Evolutionary conservation across 306 rosid species (phyloP), one percentile per base, ranked within the genome.

Genomic region (Rosa multiflora): DNA sequence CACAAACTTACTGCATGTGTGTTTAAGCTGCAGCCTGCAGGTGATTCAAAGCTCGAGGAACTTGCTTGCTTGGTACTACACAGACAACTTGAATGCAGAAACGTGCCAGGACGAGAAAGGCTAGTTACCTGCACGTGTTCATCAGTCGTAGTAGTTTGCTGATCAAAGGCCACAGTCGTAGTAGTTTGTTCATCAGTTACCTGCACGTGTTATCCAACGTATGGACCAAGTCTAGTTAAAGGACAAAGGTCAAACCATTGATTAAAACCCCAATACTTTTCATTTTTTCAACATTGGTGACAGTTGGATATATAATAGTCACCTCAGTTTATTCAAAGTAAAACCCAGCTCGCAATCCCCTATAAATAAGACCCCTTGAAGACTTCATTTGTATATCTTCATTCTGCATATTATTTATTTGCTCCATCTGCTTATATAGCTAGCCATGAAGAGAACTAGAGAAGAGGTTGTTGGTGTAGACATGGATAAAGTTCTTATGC

Each of bases 401-500:
- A 21, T 58, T 23, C 66, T 59, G 15, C 35, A 10, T 10, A 23
- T 59, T 23, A 59, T 59, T 59, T 59, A 15, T 59, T 23, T 23
- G 66, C 37, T 58, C 20, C 3, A 10, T 59, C 35, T 23, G 37
- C 66, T 23, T 8, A 9, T 23, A 21, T 23, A 48, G 66, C 66
- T 23, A 48, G 66, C 66, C 37, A 59, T 59, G 66, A 59, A 59
- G 66, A 59, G 66, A 59, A 59, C 37, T 1, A 59, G 37, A 23
- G 66, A 59, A 59, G 66, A 59, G 37, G 37, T 20, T 59, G 37
- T 59, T 59, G 66, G 37, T 10, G 66, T 59, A 59, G 82, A 80
- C 75, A 23, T 84, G 69, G 86, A 72, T 3, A 84, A 82, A 3
- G 88, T 82, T 67, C 64, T 84, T 5, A 59, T 82, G 85, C 71